phyloP scores from a whole-genome alignment of 768 basidiomycete species.

The Naganishia kalamii region DNA sequence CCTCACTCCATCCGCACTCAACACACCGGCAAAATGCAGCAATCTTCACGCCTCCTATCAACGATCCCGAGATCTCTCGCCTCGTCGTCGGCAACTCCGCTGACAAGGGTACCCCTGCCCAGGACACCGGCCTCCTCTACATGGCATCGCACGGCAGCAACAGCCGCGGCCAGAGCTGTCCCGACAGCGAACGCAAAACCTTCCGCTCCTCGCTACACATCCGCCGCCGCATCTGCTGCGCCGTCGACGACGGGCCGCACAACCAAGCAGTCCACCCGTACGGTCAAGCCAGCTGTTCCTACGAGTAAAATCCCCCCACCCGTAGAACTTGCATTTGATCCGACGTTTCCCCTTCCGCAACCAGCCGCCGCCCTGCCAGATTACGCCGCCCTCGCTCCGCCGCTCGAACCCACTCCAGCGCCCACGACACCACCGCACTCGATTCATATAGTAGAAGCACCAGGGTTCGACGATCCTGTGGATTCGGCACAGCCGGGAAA shows the following conservation, averaged over 20 bases:
- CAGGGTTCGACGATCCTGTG: not conserved
- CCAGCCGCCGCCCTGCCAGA: slow-evolving; percentile 18
- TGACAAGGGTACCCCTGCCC: not conserved
- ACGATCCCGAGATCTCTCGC: not conserved
- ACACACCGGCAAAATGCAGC: not conserved
- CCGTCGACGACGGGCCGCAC: not conserved
- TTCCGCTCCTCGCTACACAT: not conserved
- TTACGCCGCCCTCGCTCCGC: slow-evolving; percentile 18
- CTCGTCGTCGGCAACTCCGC: not conserved
- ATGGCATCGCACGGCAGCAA: not conserved
- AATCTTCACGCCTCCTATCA: not conserved
- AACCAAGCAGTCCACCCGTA: not conserved
- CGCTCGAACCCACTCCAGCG: not conserved
- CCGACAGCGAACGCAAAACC: not conserved
- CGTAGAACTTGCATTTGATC: not conserved
- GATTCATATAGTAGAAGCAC: not conserved
- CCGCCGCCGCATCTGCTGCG: not conserved
- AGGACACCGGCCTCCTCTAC: not conserved
- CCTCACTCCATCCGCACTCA: no score
- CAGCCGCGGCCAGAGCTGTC: not conserved
- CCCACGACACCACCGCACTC: not conserved
- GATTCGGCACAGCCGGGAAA: not conserved
- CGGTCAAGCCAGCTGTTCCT: not conserved
- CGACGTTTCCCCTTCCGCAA: slow-evolving; percentile 17
- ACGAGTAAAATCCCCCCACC: not conserved